Base-by-base conservation (phyloP, 148 eudicot genomes). In the Euryodendron excelsum region DNA sequence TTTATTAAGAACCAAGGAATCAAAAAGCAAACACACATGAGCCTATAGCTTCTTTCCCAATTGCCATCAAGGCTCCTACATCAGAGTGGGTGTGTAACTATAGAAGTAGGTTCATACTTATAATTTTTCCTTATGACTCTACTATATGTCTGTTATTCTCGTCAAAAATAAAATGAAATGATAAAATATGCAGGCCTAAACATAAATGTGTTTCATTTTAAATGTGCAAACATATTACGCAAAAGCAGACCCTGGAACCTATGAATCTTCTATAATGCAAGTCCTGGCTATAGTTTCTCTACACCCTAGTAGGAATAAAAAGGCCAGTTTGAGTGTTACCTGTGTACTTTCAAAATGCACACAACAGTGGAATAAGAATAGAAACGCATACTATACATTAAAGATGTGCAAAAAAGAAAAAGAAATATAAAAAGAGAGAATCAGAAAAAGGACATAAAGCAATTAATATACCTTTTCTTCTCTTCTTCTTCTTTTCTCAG, bases 401-500 rank as follows among this genome's bases (percentile, higher is more conserved):
- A 74, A 17, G 48, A 41, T 3, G 44, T 48, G 36, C 50, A 14
- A 63, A 63, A 34, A 39, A 70, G n/a, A 56, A 72, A 45, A 73
- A 37, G 39, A 75, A 15, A 69, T 44, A 31, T 33, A 79, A 44
- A 31, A 72, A 55, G 52, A 73, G 61, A 36, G 12, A 20, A 67
- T 62, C 30, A 64, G 59, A 70, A 72, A 1, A 70, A 70, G 30
- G 53, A 73, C 31, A 66, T 67, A 47, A 60, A 73, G 17, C 0
- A 28, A 75, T 0, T 52, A 23, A 41, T 85, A 77, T 93, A 96
- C 98, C 99, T 91, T 86, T 87, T 93, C 83, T 87, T 93, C 84
- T 93, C 95, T 76, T 90, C 97, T 80, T 90, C 98, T 60, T 86
- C 90, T 69, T 78, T 88, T 87, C 84, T 93, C 86, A 90, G 69